phyloP scores from a whole-genome alignment of 2,329 filamentous ascomycete genomes.

The Sporothrix protearum region DNA sequence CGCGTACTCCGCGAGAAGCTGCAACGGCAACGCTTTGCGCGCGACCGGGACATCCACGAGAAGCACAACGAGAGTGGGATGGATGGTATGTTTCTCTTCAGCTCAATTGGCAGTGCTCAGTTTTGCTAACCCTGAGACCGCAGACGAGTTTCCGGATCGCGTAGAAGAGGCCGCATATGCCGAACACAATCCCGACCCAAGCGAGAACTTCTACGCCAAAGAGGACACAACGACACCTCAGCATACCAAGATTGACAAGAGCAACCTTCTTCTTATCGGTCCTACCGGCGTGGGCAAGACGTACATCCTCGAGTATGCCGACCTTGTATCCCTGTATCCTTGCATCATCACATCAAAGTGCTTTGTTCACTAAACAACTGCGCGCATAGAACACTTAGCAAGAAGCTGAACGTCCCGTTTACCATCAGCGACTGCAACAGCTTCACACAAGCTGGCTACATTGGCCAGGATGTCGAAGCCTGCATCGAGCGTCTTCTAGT shows the following conservation, averaged over 20 bases:
- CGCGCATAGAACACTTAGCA: constrained; percentile 72
- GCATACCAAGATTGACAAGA: constrained; percentile 82
- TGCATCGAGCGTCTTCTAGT: constrained; percentile 88
- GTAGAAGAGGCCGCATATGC: constrained; percentile 33
- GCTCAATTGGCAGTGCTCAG: constrained; percentile 19
- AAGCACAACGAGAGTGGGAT: constrained; percentile 60
- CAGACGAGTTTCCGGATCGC: constrained; percentile 56
- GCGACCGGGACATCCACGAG: constrained; percentile 60
- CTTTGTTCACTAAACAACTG: constrained; percentile 25
- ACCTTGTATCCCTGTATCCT: too few species aligned
- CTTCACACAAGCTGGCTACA: constrained; percentile 94
- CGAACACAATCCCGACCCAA: constrained; percentile 29
- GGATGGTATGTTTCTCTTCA: constrained; percentile 59
- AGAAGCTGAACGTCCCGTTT: constrained; percentile 91
- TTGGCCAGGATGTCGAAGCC: constrained; percentile 95
- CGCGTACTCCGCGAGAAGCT: constrained; percentile 58
- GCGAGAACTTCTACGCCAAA: constrained; percentile 47
- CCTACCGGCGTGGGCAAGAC: constrained; percentile 97
- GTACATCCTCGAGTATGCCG: constrained; percentile 68
- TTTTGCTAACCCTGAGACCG: constrained; percentile 30
- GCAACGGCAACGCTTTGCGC: constrained; percentile 65
- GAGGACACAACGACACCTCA: constrained; percentile 46
- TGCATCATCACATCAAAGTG: too few species aligned
- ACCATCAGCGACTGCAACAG: constrained; percentile 94
- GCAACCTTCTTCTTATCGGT: constrained; percentile 84